phyloP scores from a whole-genome alignment of 2,329 filamentous ascomycete genomes.

The Neopestalotiopsis sp. region DNA sequence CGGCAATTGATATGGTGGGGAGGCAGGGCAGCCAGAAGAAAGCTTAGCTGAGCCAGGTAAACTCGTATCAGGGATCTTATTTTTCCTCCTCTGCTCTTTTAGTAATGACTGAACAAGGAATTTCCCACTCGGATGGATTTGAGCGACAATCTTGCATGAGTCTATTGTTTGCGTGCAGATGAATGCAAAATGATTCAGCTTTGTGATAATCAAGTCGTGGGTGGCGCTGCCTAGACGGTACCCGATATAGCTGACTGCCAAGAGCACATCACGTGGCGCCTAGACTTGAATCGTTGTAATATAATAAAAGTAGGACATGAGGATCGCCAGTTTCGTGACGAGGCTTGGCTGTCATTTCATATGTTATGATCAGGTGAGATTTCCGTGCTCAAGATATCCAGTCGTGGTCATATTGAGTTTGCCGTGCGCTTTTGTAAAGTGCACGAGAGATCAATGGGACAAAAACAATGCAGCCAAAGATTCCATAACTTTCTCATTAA shows the following conservation, averaged over 20 bases:
- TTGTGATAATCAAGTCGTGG: not conserved
- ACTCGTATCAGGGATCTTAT: not conserved
- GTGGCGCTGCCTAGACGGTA: not conserved
- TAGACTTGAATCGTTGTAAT: not conserved
- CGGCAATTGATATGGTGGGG: not conserved
- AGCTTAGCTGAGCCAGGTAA: not conserved
- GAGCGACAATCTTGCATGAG: not conserved
- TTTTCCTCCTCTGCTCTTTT: not conserved
- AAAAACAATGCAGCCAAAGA: too few relatives aligned
- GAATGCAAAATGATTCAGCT: not conserved
- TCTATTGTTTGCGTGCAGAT: not conserved
- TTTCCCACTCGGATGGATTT: not conserved
- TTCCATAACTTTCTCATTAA: too few relatives aligned
- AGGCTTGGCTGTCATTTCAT: too few relatives aligned
- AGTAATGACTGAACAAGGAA: not conserved
- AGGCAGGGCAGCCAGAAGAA: not conserved
- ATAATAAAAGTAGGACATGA: too few relatives aligned
- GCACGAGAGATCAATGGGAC: too few relatives aligned
- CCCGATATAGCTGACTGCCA: conserved; percentile 17
- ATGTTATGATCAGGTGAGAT: too few relatives aligned
- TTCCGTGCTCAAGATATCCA: too few relatives aligned
- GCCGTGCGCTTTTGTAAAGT: too few relatives aligned
- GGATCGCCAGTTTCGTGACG: too few relatives aligned
- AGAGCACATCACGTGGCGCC: not conserved
- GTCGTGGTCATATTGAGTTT: too few relatives aligned